Base-by-base conservation (phyloP, 768 basidiomycete genomes). In the Phylloporus sp. region DNA sequence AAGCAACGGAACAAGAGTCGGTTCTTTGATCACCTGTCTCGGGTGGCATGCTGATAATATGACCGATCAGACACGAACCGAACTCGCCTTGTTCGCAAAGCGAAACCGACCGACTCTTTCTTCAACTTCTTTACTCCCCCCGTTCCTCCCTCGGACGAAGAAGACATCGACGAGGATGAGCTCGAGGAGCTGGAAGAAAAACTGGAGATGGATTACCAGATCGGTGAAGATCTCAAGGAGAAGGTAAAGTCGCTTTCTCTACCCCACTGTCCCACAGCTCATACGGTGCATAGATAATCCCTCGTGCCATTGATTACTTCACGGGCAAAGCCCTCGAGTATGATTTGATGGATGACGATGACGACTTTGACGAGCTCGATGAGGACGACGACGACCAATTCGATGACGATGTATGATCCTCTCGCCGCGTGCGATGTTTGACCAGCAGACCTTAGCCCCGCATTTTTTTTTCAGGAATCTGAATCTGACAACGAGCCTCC, bases 1-100 rank as follows among this genome's bases (percentile, higher is more conserved):
- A 97, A 96, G 76, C 95, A 98, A 72, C 77, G 95, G 61, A 99
- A 99, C 74, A 99, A 97, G 79, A 93, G 94, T 96, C n/a, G 50
- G 42, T 21, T 18, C 23, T 34, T 55, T 37, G 44, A 21, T 23
- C 27, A 14, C 4, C 43, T 36, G 14, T 18, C 33, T 23, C 18
- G 18, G 15, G 21, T 22, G 27, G 14, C 22, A 9, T 28, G 35
- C 46, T 57, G 15, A 46, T 33, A 10, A 47, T 44, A 23, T 31
- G 17, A 27, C 36, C 7, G 43, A 46, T 43, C 57, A 90, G 88
- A 85, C 63, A 90, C 88, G 22, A 89, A 90, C 65, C 82, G 86
- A 52, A 90, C 84, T 2, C 85, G 86, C 51, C 71, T 89, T 28
- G 81, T 87, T 33, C 79, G 83, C 69, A 97, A 97, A 73, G 85